phyloP scores from a whole-genome alignment of 768 basidiomycete genomes.

The Mycena indigotica region DNA sequence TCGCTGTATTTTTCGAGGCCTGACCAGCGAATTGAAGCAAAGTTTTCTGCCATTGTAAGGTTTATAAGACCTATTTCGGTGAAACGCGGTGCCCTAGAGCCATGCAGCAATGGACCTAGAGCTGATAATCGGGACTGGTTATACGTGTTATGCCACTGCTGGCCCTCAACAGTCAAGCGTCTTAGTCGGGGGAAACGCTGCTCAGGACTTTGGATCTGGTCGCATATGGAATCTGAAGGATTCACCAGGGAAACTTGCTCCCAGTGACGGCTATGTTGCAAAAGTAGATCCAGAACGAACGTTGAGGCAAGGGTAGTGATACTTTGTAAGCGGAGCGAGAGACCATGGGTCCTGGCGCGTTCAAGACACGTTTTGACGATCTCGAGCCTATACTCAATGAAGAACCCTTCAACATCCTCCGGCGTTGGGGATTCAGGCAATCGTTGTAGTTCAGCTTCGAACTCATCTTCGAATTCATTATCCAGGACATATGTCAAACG shows the following conservation, averaged over 20 bases:
- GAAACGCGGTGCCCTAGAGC: background rate
- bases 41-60: background rate
- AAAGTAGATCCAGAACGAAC: background rate
- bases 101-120: background rate
- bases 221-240: background rate
- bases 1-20: background rate
- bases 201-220: background rate
- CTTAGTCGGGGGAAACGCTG: background rate
- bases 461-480: too few species aligned
- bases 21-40: background rate
- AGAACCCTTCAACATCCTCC: background rate
- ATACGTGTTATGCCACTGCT: background rate
- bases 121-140: background rate
- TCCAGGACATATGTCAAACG: too few species aligned
- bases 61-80: too few species aligned
- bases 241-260: background rate
- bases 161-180: background rate
- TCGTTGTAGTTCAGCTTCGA: too few species aligned
- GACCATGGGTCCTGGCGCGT: background rate
- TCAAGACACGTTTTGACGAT: background rate
- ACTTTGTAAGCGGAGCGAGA: background rate
- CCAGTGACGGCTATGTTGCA: background rate
- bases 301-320: background rate
- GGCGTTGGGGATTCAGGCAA: too few species aligned
- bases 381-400: background rate